Evolutionary conservation across 169 alveolate genomes (phyloP).

Genomic region (Cryptosporidium andersoni): DNA sequence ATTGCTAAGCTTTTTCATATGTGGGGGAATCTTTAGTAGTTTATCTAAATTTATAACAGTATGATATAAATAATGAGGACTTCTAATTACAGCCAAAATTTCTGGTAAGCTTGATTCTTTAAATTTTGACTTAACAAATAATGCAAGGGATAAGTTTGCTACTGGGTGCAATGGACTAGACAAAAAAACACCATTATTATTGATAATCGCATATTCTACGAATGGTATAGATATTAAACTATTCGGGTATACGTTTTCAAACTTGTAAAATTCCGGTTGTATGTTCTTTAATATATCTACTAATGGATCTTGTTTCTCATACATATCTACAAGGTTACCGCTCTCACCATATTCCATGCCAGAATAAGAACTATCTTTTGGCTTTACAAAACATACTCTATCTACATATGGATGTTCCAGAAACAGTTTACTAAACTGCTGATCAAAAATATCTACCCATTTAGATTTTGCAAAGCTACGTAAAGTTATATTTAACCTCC

Average conservation of each 20-base stretch:
- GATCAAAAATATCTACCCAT: conserved; percentile 36
- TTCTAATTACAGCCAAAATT: conserved; percentile 33
- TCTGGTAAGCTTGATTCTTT: background rate
- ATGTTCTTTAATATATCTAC: too few relatives aligned
- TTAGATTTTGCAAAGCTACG: background rate
- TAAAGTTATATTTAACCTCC: conserved; percentile 22
- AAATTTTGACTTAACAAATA: conserved; percentile 6
- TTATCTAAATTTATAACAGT: conserved; percentile 25
- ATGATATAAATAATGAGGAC: conserved; percentile 26
- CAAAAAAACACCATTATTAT: conserved; percentile 29
- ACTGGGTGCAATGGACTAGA: conserved; percentile 8
- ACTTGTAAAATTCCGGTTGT: conserved; percentile 16
- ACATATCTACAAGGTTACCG: background rate
- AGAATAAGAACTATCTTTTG: background rate
- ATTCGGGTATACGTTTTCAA: conserved; percentile 42
- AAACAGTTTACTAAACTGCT: conserved; percentile 23
- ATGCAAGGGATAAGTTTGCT: conserved; percentile 23
- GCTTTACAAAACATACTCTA: conserved; percentile 33
- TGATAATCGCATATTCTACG: conserved; percentile 19
- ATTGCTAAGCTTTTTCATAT: conserved; percentile 22
- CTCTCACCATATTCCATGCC: background rate
- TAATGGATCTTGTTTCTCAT: background rate
- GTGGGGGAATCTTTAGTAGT: conserved; percentile 51
- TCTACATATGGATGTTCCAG: conserved; percentile 31
- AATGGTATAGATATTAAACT: conserved; percentile 51